Base-by-base conservation (phyloP, 345 rosid genomes). In the Gossypium ekmanianum region DNA sequence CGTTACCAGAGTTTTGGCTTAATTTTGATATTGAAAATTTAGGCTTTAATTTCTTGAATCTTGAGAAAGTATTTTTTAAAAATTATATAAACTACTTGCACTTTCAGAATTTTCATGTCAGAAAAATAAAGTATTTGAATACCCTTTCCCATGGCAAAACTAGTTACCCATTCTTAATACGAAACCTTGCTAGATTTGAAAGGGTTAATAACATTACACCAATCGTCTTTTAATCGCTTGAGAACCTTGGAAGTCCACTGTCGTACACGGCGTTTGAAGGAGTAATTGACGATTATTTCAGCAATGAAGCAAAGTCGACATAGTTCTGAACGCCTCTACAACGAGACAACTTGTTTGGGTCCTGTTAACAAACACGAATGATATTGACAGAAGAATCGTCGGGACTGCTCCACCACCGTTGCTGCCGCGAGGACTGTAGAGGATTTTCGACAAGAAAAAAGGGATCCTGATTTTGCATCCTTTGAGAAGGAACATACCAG, bases 261-360 rank as follows among this genome's bases (percentile, higher is more conserved):
- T 48, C 83, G 76, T 65, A 92, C 94, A 5, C 97, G 90, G 65
- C 80, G 83, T 82, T 88, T 91, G 64, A 92, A 84, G 9, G 95
- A 88, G 84, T 81, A 92, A 52, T 97, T 97, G 20, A 87, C 88
- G 63, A 91, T 55, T 56, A 92, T 84, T 73, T 97, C 97, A 57
- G 97, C 92, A 44, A 82, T 85, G 48, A 94, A 91, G 88, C 87
- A 90, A 78, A 88, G n/a, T 0, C 85, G 82, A 26, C 94, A 94
- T 14, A 94, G 84, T 89, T 91, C 92, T 9, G 97, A 87, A 77
- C 98, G 91, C 11, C 89, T 88, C 89, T 80, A 80, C 4, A 85
- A 73, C 1, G 97, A 90, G n/a, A 92, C 86, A 69, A 80, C 82
- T 13, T 88, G 81, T 72, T 90, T 87, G 87, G 74, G 87, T 79